These are phyloP conservation scores for Lolium rigidum DNA, from an alignment of 176 grass and related monocot genomes.

Conservation along the genomic window DNA sequence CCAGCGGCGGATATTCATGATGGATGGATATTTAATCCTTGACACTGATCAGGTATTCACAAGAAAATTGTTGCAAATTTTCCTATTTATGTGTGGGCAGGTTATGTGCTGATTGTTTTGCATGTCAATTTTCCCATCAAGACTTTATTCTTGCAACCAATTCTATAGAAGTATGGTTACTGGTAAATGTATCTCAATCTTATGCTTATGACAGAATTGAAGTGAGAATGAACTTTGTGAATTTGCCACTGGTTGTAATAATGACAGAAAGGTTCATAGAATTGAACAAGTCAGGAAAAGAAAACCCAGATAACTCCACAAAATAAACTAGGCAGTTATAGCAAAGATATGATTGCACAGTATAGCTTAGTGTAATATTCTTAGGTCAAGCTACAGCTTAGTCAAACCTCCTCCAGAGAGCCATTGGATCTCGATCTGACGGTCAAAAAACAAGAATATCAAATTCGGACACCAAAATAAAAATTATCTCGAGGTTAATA, in stretches of 20 bases:
- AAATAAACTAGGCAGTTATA: background rate
- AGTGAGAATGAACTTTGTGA: conserved; percentile 2
- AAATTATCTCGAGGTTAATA: background rate
- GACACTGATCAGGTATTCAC: background rate
- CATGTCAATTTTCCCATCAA: background rate
- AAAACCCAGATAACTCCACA: background rate
- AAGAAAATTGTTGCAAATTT: background rate
- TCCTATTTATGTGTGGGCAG: background rate
- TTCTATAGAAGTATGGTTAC: background rate
- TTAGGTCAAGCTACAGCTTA: background rate
- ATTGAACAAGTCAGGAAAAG: background rate
- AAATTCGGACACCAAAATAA: background rate
- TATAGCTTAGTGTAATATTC: background rate
- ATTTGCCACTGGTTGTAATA: background rate
- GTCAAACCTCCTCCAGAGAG: background rate
- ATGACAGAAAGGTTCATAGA: background rate
- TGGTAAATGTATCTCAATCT: background rate
- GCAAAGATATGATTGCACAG: background rate
- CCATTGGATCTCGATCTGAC: background rate
- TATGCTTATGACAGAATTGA: background rate
- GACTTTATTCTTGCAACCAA: background rate
- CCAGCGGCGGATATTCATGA: background rate
- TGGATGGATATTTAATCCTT: background rate
- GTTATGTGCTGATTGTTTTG: conserved; percentile 8
- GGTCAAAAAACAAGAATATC: background rate